Conservation (phyloP, 139 green algal genomes). For the Chloropicon primus region DNA sequence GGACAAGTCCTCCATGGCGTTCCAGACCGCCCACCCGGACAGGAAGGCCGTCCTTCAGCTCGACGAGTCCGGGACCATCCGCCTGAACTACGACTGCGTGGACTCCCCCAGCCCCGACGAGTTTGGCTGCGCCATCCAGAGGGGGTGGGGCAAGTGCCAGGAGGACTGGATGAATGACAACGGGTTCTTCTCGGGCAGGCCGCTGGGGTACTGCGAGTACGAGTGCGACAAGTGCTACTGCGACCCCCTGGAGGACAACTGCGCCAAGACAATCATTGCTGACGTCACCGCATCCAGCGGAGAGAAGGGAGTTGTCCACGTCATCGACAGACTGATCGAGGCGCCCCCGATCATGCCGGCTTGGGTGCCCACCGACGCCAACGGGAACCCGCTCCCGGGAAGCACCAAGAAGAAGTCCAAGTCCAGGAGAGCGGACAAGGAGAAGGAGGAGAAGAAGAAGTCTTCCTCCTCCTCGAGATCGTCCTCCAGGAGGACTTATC, state of each 20-base stretch:
- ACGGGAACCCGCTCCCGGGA: not conserved
- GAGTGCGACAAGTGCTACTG: not conserved
- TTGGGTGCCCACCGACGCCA: not conserved
- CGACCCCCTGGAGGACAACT: not conserved
- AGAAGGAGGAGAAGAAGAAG: not conserved
- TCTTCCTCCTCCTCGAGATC: not conserved
- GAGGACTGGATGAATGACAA: not conserved
- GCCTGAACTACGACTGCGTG: not conserved
- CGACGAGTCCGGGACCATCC: not conserved
- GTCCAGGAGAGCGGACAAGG: too few species aligned
- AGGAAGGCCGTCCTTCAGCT: not conserved
- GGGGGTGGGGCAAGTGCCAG: not conserved
- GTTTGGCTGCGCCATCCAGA: not conserved
- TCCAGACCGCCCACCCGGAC: not conserved
- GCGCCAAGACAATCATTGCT: not conserved
- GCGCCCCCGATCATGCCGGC: not conserved
- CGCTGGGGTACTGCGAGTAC: not conserved
- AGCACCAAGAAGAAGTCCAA: not conserved
- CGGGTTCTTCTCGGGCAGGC: not conserved
- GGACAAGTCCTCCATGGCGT: not conserved
- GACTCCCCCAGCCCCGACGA: not conserved
- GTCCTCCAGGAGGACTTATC: not conserved
- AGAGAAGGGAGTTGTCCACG: not conserved
- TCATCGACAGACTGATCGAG: not conserved
- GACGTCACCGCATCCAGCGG: not conserved